These are phyloP conservation scores for Ogataea philodendri DNA, from an alignment of 805 yeast genomes.

Conservation along the genomic window DNA sequence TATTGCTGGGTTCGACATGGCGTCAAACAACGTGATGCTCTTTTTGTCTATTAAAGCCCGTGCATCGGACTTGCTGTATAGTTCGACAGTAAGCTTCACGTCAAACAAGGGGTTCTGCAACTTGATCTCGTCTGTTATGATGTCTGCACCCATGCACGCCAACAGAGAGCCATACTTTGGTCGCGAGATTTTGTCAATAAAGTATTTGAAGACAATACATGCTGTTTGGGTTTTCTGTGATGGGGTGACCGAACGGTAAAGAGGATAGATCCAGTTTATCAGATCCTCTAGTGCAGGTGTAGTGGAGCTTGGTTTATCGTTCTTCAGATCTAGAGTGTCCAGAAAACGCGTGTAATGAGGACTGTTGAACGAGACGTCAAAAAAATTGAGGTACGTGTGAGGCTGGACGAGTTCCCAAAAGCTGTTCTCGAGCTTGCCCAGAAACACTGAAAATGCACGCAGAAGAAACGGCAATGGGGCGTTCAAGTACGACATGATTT, in stretches of 20 bases:
- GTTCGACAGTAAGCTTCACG: conserved; percentile 34
- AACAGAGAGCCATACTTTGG: conserved; percentile 27
- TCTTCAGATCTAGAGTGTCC: conserved; percentile 15
- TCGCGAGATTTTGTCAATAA: conserved; percentile 36
- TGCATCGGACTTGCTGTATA: conserved; percentile 45
- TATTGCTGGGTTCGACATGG: conserved; percentile 13
- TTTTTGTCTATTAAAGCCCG: conserved; percentile 48
- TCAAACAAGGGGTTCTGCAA: conserved; percentile 20
- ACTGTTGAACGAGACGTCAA: conserved; percentile 59
- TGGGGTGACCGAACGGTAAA: conserved; percentile 39
- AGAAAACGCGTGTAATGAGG: conserved; percentile 45
- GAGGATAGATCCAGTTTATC: conserved; percentile 53
- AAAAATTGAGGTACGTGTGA: conserved; percentile 48
- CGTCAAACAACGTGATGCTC: conserved; percentile 34
- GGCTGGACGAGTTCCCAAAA: conserved; percentile 61
- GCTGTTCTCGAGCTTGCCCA: conserved; percentile 40
- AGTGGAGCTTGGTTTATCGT: conserved; percentile 1
- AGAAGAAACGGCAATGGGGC: conserved; percentile 54
- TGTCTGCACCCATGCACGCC: conserved; percentile 25
- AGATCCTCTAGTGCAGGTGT: conserved; percentile 40
- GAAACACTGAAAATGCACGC: conserved; percentile 46
- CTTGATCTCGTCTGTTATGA: conserved; percentile 23
- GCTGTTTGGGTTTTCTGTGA: conserved; percentile 53
- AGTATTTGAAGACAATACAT: conserved; percentile 48
- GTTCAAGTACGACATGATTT: conserved; percentile 48